A percentile compares a stretch with the other conserved stretches of the same genome.
Evolutionary conservation across 176 grass and related monocot species (phyloP).

Genomic region (Lolium multiflorum): DNA sequence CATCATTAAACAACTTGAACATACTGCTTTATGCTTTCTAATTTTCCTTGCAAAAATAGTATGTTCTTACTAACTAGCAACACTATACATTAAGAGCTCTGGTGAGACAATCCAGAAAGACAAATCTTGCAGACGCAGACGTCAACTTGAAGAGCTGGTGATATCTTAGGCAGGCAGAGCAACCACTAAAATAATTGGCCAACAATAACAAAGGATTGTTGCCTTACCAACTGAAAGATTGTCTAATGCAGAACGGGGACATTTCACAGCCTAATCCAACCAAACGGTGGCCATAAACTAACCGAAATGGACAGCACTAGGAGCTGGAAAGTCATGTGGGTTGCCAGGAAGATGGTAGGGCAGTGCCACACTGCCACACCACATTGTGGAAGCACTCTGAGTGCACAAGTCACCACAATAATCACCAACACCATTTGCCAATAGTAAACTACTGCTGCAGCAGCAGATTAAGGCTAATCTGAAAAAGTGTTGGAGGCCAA

Average conservation of each 20-base stretch:
- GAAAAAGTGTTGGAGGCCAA: neutral
- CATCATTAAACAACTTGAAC: neutral
- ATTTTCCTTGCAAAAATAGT: neutral
- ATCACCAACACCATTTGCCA: slow-evolving; percentile 34
- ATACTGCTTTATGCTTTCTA: neutral
- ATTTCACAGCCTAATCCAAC: slow-evolving; percentile 43
- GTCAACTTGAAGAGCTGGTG: slow-evolving; percentile 19
- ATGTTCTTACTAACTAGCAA: neutral
- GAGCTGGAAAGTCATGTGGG: slow-evolving; percentile 57
- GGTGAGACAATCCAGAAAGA: neutral
- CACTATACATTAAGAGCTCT: neutral
- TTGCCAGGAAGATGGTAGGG: slow-evolving; percentile 38
- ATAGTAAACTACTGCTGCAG: slow-evolving; percentile 8
- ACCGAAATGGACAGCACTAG: slow-evolving; percentile 23
- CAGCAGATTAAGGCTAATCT: slow-evolving; percentile 3
- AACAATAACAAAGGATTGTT: neutral
- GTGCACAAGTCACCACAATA: slow-evolving; percentile 39
- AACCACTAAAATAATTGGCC: slow-evolving; percentile 23
- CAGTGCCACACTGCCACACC: slow-evolving; percentile 20
- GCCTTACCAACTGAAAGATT: neutral
- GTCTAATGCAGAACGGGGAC: slow-evolving; percentile 31
- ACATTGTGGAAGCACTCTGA: slow-evolving; percentile 18
- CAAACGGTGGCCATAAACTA: slow-evolving; percentile 47
- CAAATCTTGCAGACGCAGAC: neutral
- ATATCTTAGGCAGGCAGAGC: slow-evolving; percentile 3